Percentiles rank a stretch among this genome's conserved stretches.
Evolutionary conservation across 2,329 filamentous ascomycete species (phyloP).

Genomic region (Sporothrix dimorphospora): DNA sequence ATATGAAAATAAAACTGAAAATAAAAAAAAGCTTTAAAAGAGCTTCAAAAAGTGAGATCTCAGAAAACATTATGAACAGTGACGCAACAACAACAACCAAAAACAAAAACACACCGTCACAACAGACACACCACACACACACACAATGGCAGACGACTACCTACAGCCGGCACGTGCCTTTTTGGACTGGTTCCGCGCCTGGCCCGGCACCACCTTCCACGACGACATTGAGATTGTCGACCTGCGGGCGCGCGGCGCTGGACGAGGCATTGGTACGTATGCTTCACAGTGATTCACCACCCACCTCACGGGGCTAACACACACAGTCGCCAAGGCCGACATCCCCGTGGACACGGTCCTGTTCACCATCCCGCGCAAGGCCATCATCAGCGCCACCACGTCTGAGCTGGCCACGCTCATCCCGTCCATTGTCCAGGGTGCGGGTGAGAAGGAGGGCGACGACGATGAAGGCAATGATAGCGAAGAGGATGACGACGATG

Average conservation of each 20-base stretch:
- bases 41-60: neutral
- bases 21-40: neutral
- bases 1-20: neutral
- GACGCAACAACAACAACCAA: neutral
- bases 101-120: neutral
- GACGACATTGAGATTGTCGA: conserved; percentile 56
- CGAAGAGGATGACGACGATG: conserved; percentile 44
- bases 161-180: conserved; percentile 50
- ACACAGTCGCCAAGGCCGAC: conserved; percentile 64
- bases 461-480: conserved; percentile 40
- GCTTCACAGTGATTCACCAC: neutral
- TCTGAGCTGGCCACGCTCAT: conserved; percentile 66
- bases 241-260: conserved; percentile 53
- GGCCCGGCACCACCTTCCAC: conserved; percentile 58
- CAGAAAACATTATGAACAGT: neutral
- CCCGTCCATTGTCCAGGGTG: conserved; percentile 53
- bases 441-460: conserved; percentile 43
- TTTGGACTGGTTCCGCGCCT: conserved; percentile 56
- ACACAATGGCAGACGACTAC: conserved; percentile 44
- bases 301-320: neutral
- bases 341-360: conserved; percentile 76
- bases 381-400: conserved; percentile 73
- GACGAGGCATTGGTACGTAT: conserved; percentile 52
- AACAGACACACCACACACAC: neutral
- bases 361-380: conserved; percentile 74